These are phyloP conservation scores for Trichoderma breve DNA, from an alignment of 2,329 filamentous ascomycete genomes.

Conservation along the genomic window DNA sequence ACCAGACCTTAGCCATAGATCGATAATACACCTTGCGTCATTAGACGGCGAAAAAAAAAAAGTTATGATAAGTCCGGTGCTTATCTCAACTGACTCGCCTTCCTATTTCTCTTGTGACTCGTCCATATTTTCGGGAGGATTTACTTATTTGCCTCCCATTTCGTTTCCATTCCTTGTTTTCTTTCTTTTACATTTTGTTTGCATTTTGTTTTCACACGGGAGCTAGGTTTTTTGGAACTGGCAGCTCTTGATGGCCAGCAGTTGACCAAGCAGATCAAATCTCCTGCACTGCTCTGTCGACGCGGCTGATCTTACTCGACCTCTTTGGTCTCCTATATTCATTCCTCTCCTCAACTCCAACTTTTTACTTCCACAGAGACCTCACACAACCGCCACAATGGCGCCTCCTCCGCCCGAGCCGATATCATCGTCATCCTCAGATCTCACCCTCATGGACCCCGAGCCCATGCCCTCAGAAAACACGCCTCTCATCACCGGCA, in stretches of 20 bases:
- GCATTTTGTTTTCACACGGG: not conserved
- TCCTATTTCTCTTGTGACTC: not conserved
- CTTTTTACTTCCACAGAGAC: not conserved
- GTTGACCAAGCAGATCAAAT: not conserved
- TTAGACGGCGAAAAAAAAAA: not conserved
- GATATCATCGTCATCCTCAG: conserved; percentile 14
- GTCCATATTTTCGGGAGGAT: not conserved
- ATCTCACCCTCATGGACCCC: conserved; percentile 14
- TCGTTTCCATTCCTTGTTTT: not conserved
- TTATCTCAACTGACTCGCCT: conserved; percentile 4
- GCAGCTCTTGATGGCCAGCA: not conserved
- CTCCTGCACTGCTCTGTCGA: not conserved
- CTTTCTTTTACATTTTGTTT: not conserved
- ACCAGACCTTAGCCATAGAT: not conserved
- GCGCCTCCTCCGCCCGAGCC: conserved; percentile 1
- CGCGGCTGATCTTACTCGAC: not conserved
- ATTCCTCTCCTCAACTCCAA: not conserved
- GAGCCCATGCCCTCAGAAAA: conserved; percentile 15
- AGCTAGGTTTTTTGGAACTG: not conserved
- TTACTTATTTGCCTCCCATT: not conserved
- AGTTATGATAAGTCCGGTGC: not conserved
- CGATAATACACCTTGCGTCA: not conserved
- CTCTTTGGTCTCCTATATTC: not conserved
- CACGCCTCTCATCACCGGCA: not conserved
- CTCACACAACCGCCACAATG: not conserved